Evolutionary conservation across 129 eudicot genomes (phyloP).

Genomic region (Heracleum sosnowskyi): DNA sequence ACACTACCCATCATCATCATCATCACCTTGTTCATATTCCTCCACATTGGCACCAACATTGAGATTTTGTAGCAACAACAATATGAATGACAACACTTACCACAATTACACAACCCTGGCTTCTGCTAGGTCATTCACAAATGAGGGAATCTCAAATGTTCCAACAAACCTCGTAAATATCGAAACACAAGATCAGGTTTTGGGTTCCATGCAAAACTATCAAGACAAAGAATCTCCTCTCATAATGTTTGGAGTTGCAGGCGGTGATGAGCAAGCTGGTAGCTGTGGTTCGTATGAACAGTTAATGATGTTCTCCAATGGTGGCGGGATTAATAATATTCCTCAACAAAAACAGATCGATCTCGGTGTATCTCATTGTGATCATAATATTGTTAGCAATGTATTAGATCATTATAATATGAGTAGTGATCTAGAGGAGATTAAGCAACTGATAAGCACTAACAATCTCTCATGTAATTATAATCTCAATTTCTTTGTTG

Average conservation of each 20-base stretch:
- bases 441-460: slow-evolving; percentile 75
- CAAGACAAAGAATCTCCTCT: slow-evolving; percentile 31
- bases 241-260: slow-evolving; percentile 45
- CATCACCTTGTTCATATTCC: slow-evolving; percentile 19
- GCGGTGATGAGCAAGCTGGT: slow-evolving; percentile 26
- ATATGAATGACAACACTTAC: slow-evolving; percentile 6
- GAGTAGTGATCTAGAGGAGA: slow-evolving; percentile 51
- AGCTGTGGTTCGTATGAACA: slow-evolving; percentile 20
- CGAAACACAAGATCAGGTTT: slow-evolving; percentile 26
- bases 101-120: slow-evolving; percentile 10
- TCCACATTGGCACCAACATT: slow-evolving; percentile 15
- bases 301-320: not conserved
- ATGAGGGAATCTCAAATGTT: not conserved
- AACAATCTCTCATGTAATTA: slow-evolving; percentile 22
- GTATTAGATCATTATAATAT: slow-evolving; percentile 32
- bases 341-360: slow-evolving; percentile 5
- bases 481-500: slow-evolving; percentile 44
- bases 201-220: slow-evolving; percentile 33
- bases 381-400: slow-evolving; percentile 25
- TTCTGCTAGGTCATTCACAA: not conserved
- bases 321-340: not conserved
- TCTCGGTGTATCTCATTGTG: slow-evolving; percentile 10
- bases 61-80: slow-evolving; percentile 14
- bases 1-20: slow-evolving; percentile 24
- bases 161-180: slow-evolving; percentile 23